phyloP scores from a whole-genome alignment of 202 grass and related monocot genomes.

The Saccharum hybrid region DNA sequence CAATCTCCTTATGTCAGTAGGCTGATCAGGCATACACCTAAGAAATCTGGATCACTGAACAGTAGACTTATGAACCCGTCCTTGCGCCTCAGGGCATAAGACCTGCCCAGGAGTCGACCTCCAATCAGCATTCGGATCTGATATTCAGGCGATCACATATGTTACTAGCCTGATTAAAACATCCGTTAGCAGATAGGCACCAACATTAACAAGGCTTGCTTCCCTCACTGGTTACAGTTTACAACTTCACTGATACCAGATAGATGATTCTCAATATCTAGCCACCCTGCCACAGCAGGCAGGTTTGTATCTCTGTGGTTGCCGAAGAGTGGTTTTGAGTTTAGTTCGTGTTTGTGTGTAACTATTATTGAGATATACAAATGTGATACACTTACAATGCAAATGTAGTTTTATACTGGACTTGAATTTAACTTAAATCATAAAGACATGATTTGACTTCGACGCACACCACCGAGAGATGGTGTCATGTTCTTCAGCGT shows the following conservation, averaged over 20 bases:
- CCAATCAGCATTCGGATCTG: neutral
- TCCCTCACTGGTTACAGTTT: constrained; percentile 34
- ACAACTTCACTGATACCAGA: constrained; percentile 18
- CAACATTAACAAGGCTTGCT: neutral
- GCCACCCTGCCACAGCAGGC: neutral
- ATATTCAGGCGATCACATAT: neutral
- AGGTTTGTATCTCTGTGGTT: neutral
- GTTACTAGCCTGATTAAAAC: neutral
- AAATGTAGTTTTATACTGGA: neutral
- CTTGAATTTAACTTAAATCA: neutral
- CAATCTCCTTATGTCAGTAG: constrained; percentile 46
- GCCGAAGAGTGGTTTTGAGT: neutral
- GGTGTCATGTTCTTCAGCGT: neutral
- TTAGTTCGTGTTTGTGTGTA: constrained; percentile 9
- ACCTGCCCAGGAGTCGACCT: constrained; percentile 5
- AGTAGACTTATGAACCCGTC: constrained; percentile 69
- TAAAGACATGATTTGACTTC: constrained; percentile 15
- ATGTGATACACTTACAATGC: neutral
- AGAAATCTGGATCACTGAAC: constrained; percentile 60
- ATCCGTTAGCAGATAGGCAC: neutral
- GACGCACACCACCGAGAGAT: neutral
- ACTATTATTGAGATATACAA: constrained; percentile 19
- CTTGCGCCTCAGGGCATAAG: constrained; percentile 57
- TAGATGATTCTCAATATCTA: neutral
- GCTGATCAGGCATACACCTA: constrained; percentile 47